Base-by-base conservation (phyloP, 192 early-diverging fungal species). In the Chytriomyces sp. region DNA sequence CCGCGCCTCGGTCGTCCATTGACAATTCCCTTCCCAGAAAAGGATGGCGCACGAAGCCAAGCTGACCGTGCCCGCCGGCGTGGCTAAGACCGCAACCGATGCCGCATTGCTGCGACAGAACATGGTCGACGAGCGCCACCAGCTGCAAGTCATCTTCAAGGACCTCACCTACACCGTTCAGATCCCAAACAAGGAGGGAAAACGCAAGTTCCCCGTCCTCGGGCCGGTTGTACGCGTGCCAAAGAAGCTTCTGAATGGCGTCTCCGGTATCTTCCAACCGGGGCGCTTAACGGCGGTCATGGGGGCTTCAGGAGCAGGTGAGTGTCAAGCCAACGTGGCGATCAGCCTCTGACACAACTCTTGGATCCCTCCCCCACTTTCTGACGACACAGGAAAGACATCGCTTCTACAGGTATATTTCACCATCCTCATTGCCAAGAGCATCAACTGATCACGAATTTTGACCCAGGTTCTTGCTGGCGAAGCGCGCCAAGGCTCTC, bases 231-330 rank as follows among this genome's bases (percentile, higher is more conserved):
- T n/a, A n/a, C 62, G 52, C 22, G 25, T 73, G 14, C 4, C 34
- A 19, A 73, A 73, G 36, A 39, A 44, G 28, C 56, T 73, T 3
- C 36, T 73, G 58, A 73, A 61, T 22, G 33, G 33, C 10, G 71
- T 73, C 2, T 61, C 71, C 3, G 71, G 71, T 25, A 73, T 71
- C 14, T 78, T 78, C 55, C 72, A 84, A 19, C 86, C 92, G 3
- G 94, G 91, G 28, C 83, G 89, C 34, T 67, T 93, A n/a, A 80
- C 90, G 57, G 93, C 92, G 4, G 84, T 97, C 10, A 96, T 95
- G 89, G 95, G 95, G 2, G 91, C 93, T 4, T 93, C 91, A 14
- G 94, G 94, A 5, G 92, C 94, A 6, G 95, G 95, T 39, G 52
- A 49, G 59, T 63, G 40, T n/a, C 60, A n/a, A n/a, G n/a, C n/a